phyloP scores from a whole-genome alignment of 306 rosid species.

The Pterocarpus santalinus region DNA sequence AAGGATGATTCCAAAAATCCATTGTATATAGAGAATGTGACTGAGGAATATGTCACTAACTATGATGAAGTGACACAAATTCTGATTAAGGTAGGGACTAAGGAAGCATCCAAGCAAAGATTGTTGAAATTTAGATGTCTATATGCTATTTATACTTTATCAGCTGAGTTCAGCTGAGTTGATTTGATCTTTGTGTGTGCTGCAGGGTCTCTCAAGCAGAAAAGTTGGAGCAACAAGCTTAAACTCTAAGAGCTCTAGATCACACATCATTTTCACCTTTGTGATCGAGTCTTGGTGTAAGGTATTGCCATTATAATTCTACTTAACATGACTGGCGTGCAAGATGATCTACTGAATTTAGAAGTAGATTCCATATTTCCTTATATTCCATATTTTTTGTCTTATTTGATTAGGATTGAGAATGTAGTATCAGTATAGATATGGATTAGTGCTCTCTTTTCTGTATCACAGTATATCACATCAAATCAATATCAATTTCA shows the following conservation, averaged over 20 bases:
- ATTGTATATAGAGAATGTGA: constrained; percentile 76
- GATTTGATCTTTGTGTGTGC: constrained; percentile 37
- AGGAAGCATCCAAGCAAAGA: constrained; percentile 13
- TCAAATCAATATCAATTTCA: background rate
- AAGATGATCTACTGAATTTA: background rate
- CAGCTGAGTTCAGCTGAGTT: background rate
- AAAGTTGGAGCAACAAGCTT: constrained; percentile 91
- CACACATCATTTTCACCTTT: constrained; percentile 88
- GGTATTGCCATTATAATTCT: constrained; percentile 59
- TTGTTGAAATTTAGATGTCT: constrained; percentile 8
- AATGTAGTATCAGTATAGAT: background rate
- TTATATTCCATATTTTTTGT: background rate
- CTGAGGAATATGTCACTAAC: constrained; percentile 91
- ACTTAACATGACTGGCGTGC: background rate
- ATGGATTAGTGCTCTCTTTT: no score
- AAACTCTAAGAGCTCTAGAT: constrained; percentile 93
- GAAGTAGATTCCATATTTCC: background rate
- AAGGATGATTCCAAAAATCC: constrained; percentile 82
- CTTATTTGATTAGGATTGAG: background rate
- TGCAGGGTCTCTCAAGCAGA: constrained; percentile 97
- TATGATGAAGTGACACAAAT: constrained; percentile 92
- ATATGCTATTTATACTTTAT: constrained; percentile 4
- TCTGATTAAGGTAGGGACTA: constrained; percentile 80
- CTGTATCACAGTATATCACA: no score
- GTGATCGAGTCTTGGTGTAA: constrained; percentile 92